Base-by-base conservation (phyloP, 2,329 filamentous ascomycete species). In the Xylariaceae sp. region DNA sequence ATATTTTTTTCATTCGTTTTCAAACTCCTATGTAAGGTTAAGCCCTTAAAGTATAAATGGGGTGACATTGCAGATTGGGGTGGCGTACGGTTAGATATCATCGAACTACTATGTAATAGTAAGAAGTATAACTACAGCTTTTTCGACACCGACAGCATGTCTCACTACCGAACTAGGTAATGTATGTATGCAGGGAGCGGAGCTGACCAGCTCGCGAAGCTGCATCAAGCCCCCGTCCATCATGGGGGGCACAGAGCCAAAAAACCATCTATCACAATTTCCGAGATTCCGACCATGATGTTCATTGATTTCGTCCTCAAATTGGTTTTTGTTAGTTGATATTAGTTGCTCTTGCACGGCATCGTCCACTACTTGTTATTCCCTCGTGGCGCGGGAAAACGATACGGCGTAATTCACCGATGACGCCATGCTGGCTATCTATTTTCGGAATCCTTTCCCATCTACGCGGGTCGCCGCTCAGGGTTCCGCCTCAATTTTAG, bases 401-500 rank as follows among this genome's bases (percentile, higher is more conserved):
- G 44, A 45, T 54, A 57, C 42, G 57, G 50, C 54, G 37, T 52
- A 47, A 56, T 20, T 59, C 48, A 16, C 19, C 26, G 52, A 43
- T 40, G 48, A 52, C 46, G 52, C 51, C 32, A 55, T 44, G 44
- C 52, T 53, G 51, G 46, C 32, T 43, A 46, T 52, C 57, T 60
- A 55, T 60, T 60, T 57, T 43, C 49, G 40, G 49, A 55, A 57
- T 44, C 44, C 42, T 45, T 37, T 49, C 37, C 56, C 46, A 40
- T 43, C 40, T 46, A 18, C 23, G 40, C 54, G 47, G 54, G 48
- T 57, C 55, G 57, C 32, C 32, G 26, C 45, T 40, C n/a, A n/a
- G 14, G 18, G n/a, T 46, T 29, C 44, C 23, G 44, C 45, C 58
- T 48, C 59, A 51, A 53, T 63, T 61, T 61, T 59, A 61, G 50